These are phyloP conservation scores for Gaillardinia entomophila DNA, from an alignment of 805 yeast genomes.

Conservation along the genomic window DNA sequence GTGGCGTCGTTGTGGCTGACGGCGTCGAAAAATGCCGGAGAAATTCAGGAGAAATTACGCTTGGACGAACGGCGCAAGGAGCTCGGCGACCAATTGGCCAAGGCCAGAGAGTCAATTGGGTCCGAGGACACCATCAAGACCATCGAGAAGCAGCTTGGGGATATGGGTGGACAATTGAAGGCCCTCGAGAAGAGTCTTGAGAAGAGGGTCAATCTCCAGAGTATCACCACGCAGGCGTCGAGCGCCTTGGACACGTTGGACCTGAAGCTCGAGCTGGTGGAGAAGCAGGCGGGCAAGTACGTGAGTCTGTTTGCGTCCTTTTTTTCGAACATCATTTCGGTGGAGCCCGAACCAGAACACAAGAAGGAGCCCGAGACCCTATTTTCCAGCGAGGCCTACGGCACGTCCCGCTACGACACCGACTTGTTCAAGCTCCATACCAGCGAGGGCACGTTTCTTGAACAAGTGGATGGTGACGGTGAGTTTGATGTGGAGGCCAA, in stretches of 20 bases:
- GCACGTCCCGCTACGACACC: constrained; percentile 32
- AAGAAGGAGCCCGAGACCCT: constrained; percentile 12
- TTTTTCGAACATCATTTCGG: constrained; percentile 34
- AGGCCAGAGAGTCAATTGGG: constrained; percentile 19
- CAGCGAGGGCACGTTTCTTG: constrained; percentile 13
- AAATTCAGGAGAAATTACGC: constrained; percentile 21
- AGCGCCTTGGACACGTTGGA: constrained; percentile 67
- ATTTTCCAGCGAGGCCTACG: constrained; percentile 21
- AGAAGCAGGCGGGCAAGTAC: constrained; percentile 59
- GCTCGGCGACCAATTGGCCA: constrained; percentile 21
- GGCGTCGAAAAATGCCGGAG: constrained; percentile 27
- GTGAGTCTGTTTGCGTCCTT: constrained; percentile 54
- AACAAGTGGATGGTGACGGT: constrained; percentile 6
- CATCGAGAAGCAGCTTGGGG: constrained; percentile 15
- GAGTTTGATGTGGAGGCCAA: constrained; percentile 41
- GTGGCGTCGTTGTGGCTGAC: constrained; percentile 22
- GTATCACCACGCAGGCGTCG: constrained; percentile 37
- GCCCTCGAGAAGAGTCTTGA: constrained; percentile 10
- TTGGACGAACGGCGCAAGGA: constrained; percentile 23
- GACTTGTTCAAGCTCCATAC: constrained; percentile 38
- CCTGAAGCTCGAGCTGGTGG: constrained; percentile 62
- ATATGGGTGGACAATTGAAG: constrained; percentile 24
- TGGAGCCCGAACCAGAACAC: constrained; percentile 6
- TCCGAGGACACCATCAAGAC: constrained; percentile 11
- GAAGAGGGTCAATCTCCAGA: constrained; percentile 16